Conservation (phyloP, 148 eudicot genomes). For the Pharnaceum exiguum region DNA sequence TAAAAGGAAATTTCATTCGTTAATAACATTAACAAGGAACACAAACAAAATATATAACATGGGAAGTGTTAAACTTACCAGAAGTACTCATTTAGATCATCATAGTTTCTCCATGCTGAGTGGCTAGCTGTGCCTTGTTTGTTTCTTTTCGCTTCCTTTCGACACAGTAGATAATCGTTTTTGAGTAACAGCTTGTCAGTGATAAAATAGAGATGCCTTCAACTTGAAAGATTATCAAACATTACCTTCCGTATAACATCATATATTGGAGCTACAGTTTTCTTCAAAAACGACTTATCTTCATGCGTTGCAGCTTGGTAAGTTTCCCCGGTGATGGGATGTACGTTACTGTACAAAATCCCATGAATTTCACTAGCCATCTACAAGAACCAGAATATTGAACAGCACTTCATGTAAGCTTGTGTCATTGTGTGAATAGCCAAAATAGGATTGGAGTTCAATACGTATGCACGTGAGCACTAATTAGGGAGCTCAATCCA, state of each 20-base stretch:
- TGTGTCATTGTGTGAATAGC: too few relatives aligned
- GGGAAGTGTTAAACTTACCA: constrained; percentile 53
- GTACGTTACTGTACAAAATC: constrained; percentile 44
- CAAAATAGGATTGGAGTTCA: too few relatives aligned
- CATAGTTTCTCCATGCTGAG: constrained; percentile 97
- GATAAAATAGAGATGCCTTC: background rate
- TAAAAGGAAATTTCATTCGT: constrained; percentile 20
- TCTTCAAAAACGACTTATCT: constrained; percentile 64
- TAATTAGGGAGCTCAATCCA: too few relatives aligned
- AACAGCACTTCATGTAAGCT: constrained; percentile 5
- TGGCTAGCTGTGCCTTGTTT: constrained; percentile 90
- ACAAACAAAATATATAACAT: background rate
- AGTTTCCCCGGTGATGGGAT: constrained; percentile 51
- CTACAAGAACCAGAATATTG: constrained; percentile 25
- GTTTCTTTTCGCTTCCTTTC: constrained; percentile 78
- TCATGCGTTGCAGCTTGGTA: constrained; percentile 38
- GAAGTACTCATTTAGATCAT: constrained; percentile 95
- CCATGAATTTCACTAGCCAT: constrained; percentile 74
- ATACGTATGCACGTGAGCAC: too few relatives aligned
- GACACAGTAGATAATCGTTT: constrained; percentile 3
- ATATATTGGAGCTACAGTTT: constrained; percentile 77
- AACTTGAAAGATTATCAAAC: background rate
- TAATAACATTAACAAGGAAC: background rate
- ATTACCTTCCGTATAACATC: constrained; percentile 78
- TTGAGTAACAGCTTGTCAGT: background rate